These are phyloP conservation scores for Trametes versicolor DNA, from an alignment of 1,284 basidiomycete genomes.

Conservation along the genomic window DNA sequence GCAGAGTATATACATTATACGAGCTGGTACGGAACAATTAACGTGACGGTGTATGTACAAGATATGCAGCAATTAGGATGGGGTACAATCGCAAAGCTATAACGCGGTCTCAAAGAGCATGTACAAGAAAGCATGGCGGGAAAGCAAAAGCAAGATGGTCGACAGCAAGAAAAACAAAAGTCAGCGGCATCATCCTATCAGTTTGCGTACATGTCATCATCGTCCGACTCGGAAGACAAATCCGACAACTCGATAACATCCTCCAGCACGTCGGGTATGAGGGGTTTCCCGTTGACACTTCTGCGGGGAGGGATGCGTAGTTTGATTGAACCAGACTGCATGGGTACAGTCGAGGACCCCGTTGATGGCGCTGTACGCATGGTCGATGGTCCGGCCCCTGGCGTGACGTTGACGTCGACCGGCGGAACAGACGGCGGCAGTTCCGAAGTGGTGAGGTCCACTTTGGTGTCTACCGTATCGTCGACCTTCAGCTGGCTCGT, in stretches of 20 bases:
- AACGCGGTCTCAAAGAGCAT: not conserved
- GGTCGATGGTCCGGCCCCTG: not conserved
- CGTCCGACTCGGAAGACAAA: slow-evolving; percentile 13
- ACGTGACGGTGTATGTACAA: not conserved
- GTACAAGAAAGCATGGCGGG: not conserved
- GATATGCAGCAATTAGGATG: not conserved
- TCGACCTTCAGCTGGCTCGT: not conserved
- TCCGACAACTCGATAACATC: slow-evolving; percentile 9
- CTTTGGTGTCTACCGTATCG: not conserved
- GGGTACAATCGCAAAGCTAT: not conserved
- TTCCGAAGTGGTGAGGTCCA: no score
- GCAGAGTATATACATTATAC: slow-evolving; percentile 2
- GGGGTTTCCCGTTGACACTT: not conserved
- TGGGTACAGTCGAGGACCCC: not conserved
- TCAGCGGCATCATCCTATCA: not conserved
- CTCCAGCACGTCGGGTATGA: not conserved
- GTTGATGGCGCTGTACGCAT: slow-evolving; percentile 9
- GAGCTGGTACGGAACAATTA: not conserved
- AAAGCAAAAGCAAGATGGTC: slow-evolving; percentile 18
- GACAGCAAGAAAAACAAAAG: not conserved
- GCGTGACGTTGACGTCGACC: not conserved
- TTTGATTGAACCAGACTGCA: not conserved
- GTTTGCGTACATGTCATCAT: slow-evolving; percentile 26
- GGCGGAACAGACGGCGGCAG: not conserved
- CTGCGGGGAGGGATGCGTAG: slow-evolving; percentile 26